Evolutionary conservation across 345 rosid species (phyloP).

Genomic region (Xanthoceras sorbifolium): DNA sequence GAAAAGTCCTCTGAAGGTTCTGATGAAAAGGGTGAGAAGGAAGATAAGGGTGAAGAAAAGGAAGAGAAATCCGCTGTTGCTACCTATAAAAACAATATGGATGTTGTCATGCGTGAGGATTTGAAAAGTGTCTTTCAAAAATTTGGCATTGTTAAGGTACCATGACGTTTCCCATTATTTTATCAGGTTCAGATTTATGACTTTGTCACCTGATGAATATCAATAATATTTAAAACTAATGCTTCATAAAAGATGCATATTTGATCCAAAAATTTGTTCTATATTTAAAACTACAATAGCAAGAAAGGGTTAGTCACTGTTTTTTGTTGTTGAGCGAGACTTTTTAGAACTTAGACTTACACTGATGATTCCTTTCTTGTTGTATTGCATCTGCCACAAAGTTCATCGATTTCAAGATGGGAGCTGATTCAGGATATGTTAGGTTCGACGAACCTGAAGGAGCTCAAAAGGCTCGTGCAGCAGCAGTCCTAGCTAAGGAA

Average conservation of each 20-base stretch:
- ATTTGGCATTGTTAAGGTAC: slow-evolving; percentile 88
- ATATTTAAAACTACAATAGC: background rate
- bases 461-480: slow-evolving; percentile 94
- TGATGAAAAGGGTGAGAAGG: slow-evolving; percentile 41
- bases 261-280: background rate
- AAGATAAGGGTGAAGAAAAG: slow-evolving; percentile 40
- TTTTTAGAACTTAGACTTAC: slow-evolving; percentile 3
- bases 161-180: slow-evolving; percentile 2
- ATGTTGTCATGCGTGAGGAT: slow-evolving; percentile 92
- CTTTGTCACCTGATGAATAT: slow-evolving; percentile 12
- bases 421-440: slow-evolving; percentile 73
- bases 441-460: slow-evolving; percentile 88
- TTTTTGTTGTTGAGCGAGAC: background rate
- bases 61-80: slow-evolving; percentile 50
- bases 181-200: background rate
- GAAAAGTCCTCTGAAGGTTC: slow-evolving; percentile 50
- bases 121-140: slow-evolving; percentile 67
- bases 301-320: background rate
- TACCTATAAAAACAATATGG: slow-evolving; percentile 50
- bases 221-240: background rate
- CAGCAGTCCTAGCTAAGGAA: slow-evolving; percentile 84
- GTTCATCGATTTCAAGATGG: slow-evolving; percentile 89
- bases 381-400: slow-evolving; percentile 26
- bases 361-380: slow-evolving; percentile 4
- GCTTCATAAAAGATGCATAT: background rate